phyloP scores from a whole-genome alignment of 2,329 filamentous ascomycete species.

The Fonsecaea monophora region DNA sequence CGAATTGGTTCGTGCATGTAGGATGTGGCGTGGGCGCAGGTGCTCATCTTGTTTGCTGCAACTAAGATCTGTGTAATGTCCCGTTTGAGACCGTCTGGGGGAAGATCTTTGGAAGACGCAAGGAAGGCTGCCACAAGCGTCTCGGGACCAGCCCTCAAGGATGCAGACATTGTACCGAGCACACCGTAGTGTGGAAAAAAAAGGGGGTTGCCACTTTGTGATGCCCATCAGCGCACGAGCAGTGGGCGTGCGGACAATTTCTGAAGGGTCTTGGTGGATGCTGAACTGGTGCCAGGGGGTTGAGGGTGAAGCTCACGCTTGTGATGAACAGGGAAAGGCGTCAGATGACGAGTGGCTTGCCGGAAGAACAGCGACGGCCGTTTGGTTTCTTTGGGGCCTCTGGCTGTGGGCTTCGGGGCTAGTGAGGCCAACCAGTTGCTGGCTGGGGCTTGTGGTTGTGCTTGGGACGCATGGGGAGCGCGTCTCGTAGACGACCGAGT shows the following conservation, averaged over 20 bases:
- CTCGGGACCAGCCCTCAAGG: slow-evolving; percentile 20
- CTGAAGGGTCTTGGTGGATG: slow-evolving; percentile 13
- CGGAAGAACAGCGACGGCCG: background rate
- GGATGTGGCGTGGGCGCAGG: background rate
- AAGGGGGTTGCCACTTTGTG: slow-evolving; percentile 17
- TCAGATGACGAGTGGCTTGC: background rate
- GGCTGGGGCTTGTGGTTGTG: background rate
- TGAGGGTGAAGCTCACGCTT: slow-evolving; percentile 19
- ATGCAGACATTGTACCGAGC: slow-evolving; percentile 19
- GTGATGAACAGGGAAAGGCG: slow-evolving; percentile 28
- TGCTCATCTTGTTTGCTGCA: background rate
- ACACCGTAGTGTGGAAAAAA: background rate
- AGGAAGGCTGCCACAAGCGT: slow-evolving; percentile 18
- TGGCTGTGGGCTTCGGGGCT: slow-evolving; percentile 8
- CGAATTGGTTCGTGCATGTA: background rate
- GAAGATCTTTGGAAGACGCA: slow-evolving; percentile 21
- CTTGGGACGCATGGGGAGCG: slow-evolving; percentile 4
- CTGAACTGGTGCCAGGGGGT: slow-evolving; percentile 19
- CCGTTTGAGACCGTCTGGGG: slow-evolving; percentile 6
- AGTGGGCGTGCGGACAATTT: slow-evolving; percentile 24
- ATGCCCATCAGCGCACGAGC: slow-evolving; percentile 2
- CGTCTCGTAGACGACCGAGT: slow-evolving; percentile 20
- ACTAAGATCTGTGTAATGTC: slow-evolving; percentile 3
- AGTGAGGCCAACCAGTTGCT: background rate
- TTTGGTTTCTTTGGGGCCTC: slow-evolving; percentile 5